Conservation (phyloP, 2,329 filamentous ascomycete species). For the Nothophoma quercina region DNA sequence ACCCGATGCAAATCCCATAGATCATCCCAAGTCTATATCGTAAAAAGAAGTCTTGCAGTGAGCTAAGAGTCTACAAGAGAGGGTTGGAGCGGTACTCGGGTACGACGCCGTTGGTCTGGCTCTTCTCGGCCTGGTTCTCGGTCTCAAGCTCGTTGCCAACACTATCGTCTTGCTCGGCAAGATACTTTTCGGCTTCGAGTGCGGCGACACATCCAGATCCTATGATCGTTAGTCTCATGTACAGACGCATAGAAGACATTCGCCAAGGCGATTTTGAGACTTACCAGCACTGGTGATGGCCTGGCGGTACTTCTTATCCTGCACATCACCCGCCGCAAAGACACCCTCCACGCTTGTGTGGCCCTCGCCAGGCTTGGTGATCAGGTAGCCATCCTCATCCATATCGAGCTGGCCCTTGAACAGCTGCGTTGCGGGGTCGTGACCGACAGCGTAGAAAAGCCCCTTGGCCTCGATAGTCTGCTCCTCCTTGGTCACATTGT, state of each 20-base stretch:
- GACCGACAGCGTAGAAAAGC: constrained; percentile 95
- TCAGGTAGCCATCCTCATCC: constrained; percentile 89
- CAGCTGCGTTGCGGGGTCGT: constrained; percentile 90
- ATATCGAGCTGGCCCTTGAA: constrained; percentile 90
- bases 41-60: constrained; percentile 5
- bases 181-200: constrained; percentile 92
- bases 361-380: constrained; percentile 87
- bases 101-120: constrained; percentile 61
- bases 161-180: constrained; percentile 75
- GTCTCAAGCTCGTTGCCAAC: constrained; percentile 56
- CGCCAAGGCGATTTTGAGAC: constrained; percentile 44
- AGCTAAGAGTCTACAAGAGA: constrained; percentile 60
- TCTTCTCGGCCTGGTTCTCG: constrained; percentile 59
- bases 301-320: constrained; percentile 98
- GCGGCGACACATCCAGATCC: constrained; percentile 95
- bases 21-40: constrained; percentile 12
- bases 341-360: constrained; percentile 89
- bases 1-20: constrained; percentile 23
- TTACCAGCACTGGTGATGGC: constrained; percentile 95
- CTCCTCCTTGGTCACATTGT: constrained; percentile 76
- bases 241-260: too few species aligned
- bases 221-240: constrained; percentile 51
- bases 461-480: constrained; percentile 91
- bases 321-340: constrained; percentile 95
- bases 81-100: constrained; percentile 71